These are phyloP conservation scores for Leucosporidium creatinivorum DNA, from an alignment of 768 basidiomycete species.

Conservation along the genomic window DNA sequence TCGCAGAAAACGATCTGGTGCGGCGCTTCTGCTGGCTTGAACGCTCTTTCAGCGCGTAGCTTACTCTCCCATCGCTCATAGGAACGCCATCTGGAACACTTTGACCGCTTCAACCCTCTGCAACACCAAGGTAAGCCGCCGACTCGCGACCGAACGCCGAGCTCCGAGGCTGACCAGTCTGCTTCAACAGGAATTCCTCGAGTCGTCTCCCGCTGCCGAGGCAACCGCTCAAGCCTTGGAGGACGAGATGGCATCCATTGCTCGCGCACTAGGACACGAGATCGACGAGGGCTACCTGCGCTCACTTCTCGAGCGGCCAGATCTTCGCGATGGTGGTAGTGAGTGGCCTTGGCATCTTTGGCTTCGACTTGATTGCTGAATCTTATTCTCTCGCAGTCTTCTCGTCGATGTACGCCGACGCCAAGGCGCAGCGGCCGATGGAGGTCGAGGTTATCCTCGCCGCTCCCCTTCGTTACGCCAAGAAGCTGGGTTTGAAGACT, in stretches of 20 bases:
- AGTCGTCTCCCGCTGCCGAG: conserved; percentile 9
- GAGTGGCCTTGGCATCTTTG: too few relatives aligned
- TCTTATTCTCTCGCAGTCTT: not conserved
- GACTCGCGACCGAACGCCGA: too few relatives aligned
- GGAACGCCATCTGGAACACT: conserved; percentile 21
- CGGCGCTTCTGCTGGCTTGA: not conserved
- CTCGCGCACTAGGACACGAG: conserved; percentile 9
- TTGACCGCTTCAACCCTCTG: conserved; percentile 19
- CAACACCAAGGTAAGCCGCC: conserved; percentile 2
- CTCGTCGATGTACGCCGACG: conserved; percentile 21
- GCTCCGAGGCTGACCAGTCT: too few relatives aligned
- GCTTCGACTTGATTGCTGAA: too few relatives aligned
- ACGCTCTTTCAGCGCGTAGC: not conserved
- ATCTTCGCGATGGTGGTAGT: conserved; percentile 19
- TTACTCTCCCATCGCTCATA: not conserved
- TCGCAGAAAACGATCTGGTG: conserved; percentile 18
- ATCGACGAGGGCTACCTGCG: conserved; percentile 22
- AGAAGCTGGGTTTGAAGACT: conserved; percentile 16
- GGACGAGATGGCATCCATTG: conserved; percentile 20
- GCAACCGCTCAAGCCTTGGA: conserved; percentile 11
- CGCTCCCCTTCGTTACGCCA: conserved; percentile 14
- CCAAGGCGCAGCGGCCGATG: conserved; percentile 12
- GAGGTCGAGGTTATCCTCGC: conserved; percentile 21
- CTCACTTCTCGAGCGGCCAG: conserved; percentile 11
- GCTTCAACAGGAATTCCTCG: conserved; percentile 3